phyloP scores from a whole-genome alignment of 1,284 basidiomycete species.

The Cutaneotrichosporon spelunceum region DNA sequence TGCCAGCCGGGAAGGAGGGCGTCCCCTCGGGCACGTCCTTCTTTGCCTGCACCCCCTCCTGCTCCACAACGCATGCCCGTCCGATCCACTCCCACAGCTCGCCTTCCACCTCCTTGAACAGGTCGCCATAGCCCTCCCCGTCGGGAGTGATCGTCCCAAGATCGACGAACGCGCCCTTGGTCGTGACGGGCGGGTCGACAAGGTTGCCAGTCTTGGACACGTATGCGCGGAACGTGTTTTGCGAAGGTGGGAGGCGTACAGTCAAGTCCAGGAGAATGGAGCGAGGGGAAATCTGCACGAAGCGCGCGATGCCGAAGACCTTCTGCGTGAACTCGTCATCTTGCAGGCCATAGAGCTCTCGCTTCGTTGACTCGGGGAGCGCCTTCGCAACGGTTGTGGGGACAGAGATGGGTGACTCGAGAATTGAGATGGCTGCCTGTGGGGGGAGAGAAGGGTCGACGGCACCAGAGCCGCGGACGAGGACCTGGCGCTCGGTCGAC shows the following conservation, averaged over 20 bases:
- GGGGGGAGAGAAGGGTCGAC: conserved; percentile 27
- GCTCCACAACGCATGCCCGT: conserved; percentile 49
- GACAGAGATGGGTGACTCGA: conserved; percentile 49
- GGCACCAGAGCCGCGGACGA: conserved; percentile 50
- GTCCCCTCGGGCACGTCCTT: not conserved
- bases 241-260: conserved; percentile 38
- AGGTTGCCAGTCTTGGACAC: conserved; percentile 50
- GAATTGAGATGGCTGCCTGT: conserved; percentile 50
- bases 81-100: conserved; percentile 53
- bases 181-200: conserved; percentile 45
- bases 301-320: conserved; percentile 52
- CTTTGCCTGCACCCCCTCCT: not conserved
- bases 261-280: conserved; percentile 51
- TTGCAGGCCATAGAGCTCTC: conserved; percentile 39
- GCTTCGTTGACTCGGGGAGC: conserved; percentile 19
- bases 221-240: conserved; percentile 34
- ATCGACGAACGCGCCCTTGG: conserved; percentile 37
- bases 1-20: not conserved
- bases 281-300: conserved; percentile 50
- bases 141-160: conserved; percentile 46
- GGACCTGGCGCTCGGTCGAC: conserved; percentile 50
- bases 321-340: conserved; percentile 48
- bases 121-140: conserved; percentile 51
- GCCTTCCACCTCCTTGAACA: conserved; percentile 50
- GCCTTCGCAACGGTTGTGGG: conserved; percentile 31